Evolutionary conservation across 73 alveolate genomes (phyloP).

Genomic region (Paramecium pentaurelia): DNA sequence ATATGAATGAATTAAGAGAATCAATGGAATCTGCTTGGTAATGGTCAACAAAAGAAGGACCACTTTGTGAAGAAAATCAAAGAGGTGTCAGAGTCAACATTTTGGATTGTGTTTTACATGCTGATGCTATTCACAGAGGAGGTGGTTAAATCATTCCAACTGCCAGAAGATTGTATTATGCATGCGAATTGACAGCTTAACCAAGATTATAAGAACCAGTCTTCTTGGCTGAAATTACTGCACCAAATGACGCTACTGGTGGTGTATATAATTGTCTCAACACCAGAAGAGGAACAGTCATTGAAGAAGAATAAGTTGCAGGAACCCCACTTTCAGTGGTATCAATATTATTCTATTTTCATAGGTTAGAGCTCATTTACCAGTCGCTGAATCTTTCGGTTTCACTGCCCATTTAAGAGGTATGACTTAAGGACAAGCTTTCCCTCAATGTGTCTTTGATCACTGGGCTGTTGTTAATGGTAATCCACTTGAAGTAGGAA

Average conservation of each 20-base stretch:
- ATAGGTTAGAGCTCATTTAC: slow-evolving; percentile 92
- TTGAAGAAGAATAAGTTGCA: slow-evolving; percentile 83
- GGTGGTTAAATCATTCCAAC: slow-evolving; percentile 96
- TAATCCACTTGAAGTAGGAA: slow-evolving; percentile 69
- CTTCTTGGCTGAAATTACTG: slow-evolving; percentile 78
- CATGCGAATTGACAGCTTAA: slow-evolving; percentile 81
- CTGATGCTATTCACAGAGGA: slow-evolving; percentile 94
- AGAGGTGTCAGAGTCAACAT: slow-evolving; percentile 89
- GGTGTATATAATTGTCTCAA: slow-evolving; percentile 91
- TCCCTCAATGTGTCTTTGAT: slow-evolving; percentile 98
- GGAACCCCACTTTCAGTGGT: slow-evolving; percentile 85
- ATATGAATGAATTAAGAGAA: slow-evolving; percentile 81
- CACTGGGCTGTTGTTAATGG: slow-evolving; percentile 94
- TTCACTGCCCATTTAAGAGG: slow-evolving; percentile 97
- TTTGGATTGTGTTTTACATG: slow-evolving; percentile 84
- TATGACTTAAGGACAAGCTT: slow-evolving; percentile 98
- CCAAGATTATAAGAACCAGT: slow-evolving; percentile 93
- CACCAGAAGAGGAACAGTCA: slow-evolving; percentile 95
- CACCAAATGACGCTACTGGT: slow-evolving; percentile 92
- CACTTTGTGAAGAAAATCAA: slow-evolving; percentile 81
- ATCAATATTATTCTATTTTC: not conserved
- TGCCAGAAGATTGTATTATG: slow-evolving; percentile 87
- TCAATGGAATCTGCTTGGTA: slow-evolving; percentile 81
- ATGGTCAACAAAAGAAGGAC: slow-evolving; percentile 87
- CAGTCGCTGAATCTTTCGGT: slow-evolving; percentile 99